phyloP scores from a whole-genome alignment of 306 rosid genomes.

The Cyamopsis tetragonoloba region DNA sequence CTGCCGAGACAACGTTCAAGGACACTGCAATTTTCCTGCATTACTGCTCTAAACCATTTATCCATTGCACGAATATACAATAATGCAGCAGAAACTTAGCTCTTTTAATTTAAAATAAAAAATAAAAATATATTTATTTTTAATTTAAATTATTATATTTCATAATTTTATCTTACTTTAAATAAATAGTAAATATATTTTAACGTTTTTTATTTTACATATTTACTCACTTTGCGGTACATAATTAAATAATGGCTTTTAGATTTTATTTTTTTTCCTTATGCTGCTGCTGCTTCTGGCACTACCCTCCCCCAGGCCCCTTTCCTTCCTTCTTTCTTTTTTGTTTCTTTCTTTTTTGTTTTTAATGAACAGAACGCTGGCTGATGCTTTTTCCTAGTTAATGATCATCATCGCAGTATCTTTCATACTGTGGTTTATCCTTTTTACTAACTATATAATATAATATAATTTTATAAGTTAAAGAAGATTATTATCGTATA shows the following conservation, averaged over 20 bases:
- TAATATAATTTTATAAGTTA: background rate
- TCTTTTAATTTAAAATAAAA: too few species aligned
- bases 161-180: too few species aligned
- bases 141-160: too few species aligned
- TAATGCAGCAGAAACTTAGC: too few species aligned
- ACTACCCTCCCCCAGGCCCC: background rate
- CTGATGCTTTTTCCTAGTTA: background rate
- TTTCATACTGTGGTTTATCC: background rate
- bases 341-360: background rate
- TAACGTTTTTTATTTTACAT: too few species aligned
- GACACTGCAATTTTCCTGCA: slow-evolving; percentile 43
- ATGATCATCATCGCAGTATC: slow-evolving; percentile 12
- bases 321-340: background rate
- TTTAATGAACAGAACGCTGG: background rate
- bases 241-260: slow-evolving; percentile 35
- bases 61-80: too few species aligned
- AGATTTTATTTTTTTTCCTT: slow-evolving; percentile 35
- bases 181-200: too few species aligned
- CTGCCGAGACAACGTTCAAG: slow-evolving; percentile 41
- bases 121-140: too few species aligned
- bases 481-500: background rate
- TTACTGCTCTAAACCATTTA: slow-evolving; percentile 39
- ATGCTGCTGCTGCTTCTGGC: too few species aligned
- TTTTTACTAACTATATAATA: too few species aligned
- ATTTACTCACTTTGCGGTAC: too few species aligned